Base-by-base conservation (phyloP, 2,329 filamentous ascomycete species). In the Microsporum audouinii region DNA sequence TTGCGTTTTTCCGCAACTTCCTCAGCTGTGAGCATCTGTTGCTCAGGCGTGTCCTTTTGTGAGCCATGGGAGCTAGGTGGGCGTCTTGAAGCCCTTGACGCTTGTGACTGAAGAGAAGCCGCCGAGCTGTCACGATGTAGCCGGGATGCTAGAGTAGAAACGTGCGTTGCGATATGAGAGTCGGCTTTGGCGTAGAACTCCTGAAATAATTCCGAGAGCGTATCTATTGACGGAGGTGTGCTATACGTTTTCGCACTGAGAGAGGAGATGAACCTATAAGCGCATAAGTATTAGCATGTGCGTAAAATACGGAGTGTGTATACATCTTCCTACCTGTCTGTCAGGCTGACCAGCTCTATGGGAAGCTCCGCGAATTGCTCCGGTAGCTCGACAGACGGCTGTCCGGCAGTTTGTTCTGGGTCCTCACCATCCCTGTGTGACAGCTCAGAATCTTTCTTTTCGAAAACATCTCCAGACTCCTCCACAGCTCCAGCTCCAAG, bases 261-360 rank as follows among this genome's bases (percentile, higher is more conserved):
- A 5, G 90, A 92, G 64, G 96, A 90, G 69, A 97, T 86, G 71
- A 99, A 99, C 70, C 90, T 94, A 69, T 53, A 43, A 31, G 7
- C 14, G 39, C 14, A 56, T 53, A 27, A 36, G 3, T 14, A 51
- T 51, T n/a, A 51, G 8, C 14, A 33, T 12, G 2, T 2, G 31
- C 17, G 55, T 12, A 41, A 33, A 57, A 6, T 7, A 34, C 12
- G 0, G 23, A 59, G 17, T 8, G 10, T 39, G 2, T 31, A 49
- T 29, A 47, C 1, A 7, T 14, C 33, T 36, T 58, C 72, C 63
- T 78, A 91, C 89, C 88, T 89, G 74, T 97, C 92, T 23, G 88
- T 90, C 71, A 96, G 77, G 73, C 89, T 94, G 62, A 94, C 82
- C 62, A 99, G 83, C 80, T 99, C 94, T 69, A 96, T 94, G 12